Evolutionary conservation across 2,329 filamentous ascomycete species (phyloP).

Genomic region (Coniella lustricola): DNA sequence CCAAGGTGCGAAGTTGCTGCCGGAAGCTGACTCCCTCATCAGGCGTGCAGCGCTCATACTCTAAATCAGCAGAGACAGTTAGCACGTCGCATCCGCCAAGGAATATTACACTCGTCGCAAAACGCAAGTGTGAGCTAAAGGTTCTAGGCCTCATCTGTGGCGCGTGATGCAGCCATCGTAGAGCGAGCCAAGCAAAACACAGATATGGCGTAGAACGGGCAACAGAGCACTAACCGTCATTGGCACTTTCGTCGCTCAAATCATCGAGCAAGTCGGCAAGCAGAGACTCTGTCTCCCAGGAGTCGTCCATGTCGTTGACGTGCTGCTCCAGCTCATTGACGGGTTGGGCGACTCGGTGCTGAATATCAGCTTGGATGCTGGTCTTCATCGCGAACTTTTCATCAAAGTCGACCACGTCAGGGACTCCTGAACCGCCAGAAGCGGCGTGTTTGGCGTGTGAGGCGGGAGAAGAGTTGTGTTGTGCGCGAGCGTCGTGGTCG

Average conservation of each 20-base stretch:
- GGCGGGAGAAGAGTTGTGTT: background rate
- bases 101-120: background rate
- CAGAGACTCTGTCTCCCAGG: conserved; percentile 58
- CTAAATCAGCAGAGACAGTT: conserved; percentile 18
- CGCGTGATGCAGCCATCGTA: no score
- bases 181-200: conserved; percentile 1
- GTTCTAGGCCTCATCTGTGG: no score
- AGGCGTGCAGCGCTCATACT: conserved; percentile 52
- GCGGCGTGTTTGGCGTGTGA: conserved; percentile 2
- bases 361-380: conserved; percentile 15
- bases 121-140: no score
- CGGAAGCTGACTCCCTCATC: conserved; percentile 64
- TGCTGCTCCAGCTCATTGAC: conserved; percentile 42
- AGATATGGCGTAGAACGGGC: conserved; percentile 3
- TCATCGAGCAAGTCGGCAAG: conserved; percentile 57
- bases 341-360: conserved; percentile 16
- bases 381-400: conserved; percentile 9
- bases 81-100: background rate
- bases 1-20: conserved; percentile 64
- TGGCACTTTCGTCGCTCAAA: conserved; percentile 42
- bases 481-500: background rate
- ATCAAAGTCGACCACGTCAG: conserved; percentile 13
- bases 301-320: conserved; percentile 44
- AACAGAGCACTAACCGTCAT: conserved; percentile 34
- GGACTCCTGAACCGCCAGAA: conserved; percentile 3